phyloP scores from a whole-genome alignment of 1,139 yeast species.

The Taiozyma sp. region DNA sequence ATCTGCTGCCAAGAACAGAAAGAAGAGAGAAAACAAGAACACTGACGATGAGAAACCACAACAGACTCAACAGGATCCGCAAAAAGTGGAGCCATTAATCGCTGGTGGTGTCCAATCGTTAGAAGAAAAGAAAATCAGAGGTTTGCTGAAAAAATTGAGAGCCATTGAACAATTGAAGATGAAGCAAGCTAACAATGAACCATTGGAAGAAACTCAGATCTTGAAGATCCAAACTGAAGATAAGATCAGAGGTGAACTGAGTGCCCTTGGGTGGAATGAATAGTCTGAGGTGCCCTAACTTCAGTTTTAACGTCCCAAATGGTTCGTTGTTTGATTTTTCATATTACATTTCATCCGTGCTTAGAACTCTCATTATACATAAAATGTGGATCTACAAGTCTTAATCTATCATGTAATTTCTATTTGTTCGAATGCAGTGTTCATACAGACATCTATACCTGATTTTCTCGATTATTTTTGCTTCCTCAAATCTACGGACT shows the following conservation, averaged over 20 bases:
- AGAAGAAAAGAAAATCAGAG: conserved; percentile 90
- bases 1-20: conserved; percentile 68
- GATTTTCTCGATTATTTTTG: not conserved
- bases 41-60: conserved; percentile 23
- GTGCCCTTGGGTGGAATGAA: conserved; percentile 64
- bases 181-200: conserved; percentile 80
- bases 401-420: not conserved
- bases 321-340: not conserved
- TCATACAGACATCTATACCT: not conserved
- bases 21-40: conserved; percentile 70
- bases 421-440: not conserved
- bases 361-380: not conserved
- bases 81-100: conserved; percentile 30
- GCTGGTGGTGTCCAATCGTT: conserved; percentile 59
- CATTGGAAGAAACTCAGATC: conserved; percentile 88
- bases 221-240: conserved; percentile 85
- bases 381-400: not conserved
- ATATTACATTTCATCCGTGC: not conserved
- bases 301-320: not conserved
- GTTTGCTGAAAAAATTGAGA: conserved; percentile 84
- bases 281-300: not conserved
- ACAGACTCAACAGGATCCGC: conserved; percentile 21
- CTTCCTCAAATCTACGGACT: conserved; percentile 37
- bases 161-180: conserved; percentile 88
- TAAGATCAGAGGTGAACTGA: conserved; percentile 68